These are phyloP conservation scores for Lasiodiplodia gonubiensis DNA, from an alignment of 2,329 filamentous ascomycete genomes.

Conservation along the genomic window DNA sequence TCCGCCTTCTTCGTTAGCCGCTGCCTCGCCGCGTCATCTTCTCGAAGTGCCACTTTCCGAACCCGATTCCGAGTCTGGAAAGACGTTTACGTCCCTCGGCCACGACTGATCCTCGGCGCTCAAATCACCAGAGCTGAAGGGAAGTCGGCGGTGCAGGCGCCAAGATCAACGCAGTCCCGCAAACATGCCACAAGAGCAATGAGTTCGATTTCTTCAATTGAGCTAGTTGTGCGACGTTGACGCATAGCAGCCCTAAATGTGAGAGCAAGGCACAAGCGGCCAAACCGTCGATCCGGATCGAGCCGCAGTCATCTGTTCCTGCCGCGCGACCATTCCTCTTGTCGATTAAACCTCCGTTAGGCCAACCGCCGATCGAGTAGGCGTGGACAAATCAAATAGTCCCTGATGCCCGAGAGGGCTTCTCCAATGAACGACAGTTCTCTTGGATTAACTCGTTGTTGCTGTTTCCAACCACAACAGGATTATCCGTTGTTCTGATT, in stretches of 20 bases:
- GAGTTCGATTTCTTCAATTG: background rate
- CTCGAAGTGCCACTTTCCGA: background rate
- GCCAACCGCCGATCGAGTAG: background rate
- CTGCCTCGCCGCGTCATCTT: conserved; percentile 18
- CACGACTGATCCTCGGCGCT: background rate
- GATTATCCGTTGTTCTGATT: background rate
- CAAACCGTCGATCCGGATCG: background rate
- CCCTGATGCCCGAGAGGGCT: background rate
- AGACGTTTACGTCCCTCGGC: background rate
- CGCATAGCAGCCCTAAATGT: background rate
- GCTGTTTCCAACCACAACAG: background rate
- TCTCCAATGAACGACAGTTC: background rate
- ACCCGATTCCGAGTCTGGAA: background rate
- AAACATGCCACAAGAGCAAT: background rate
- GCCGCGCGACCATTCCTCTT: background rate
- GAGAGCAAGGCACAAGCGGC: background rate
- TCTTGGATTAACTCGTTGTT: background rate
- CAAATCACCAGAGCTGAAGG: background rate
- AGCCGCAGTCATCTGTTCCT: conserved; percentile 3
- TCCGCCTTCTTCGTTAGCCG: background rate
- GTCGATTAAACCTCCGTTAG: background rate
- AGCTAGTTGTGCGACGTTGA: background rate
- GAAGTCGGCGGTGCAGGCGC: background rate
- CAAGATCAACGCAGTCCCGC: background rate
- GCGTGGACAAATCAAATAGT: background rate